Base-by-base conservation (phyloP, 2,329 filamentous ascomycete species). In the Hypomyces perniciosus region DNA sequence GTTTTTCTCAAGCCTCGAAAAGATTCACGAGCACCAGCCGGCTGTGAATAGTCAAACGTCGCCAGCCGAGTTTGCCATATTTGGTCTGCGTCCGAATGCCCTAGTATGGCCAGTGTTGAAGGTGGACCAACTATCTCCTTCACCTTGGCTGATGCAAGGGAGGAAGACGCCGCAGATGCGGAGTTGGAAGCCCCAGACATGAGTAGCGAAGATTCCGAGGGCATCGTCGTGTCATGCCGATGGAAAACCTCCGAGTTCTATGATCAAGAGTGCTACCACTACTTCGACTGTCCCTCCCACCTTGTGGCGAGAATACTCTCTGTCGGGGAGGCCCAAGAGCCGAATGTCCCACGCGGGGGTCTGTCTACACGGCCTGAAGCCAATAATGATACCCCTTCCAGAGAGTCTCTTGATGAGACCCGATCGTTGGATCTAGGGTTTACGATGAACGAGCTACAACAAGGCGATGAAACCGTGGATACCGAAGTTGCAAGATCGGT, bases 271-370 rank as follows among this genome's bases (percentile, higher is more conserved):
- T 76, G 74, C 58, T 67, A 68, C 8, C 69, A 68, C 43, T 78
- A 68, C 59, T 69, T 75, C 51, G 76, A 78, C 62, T 77, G 75
- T 40, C 75, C 75, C 31, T 70, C 72, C 4, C 75, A 78, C 51
- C 54, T 65, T 13, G 57, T 74, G 42, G 70, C 71, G 57, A 68
- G 75, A 46, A 59, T 57, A 29, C 52, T 66, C 20, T 68, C 68
- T 35, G 51, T 57, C 27, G 61, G 63, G 52, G 56, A 59, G 34
- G 56, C 57, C 9, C 57, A 56, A 6, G 48, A 52, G 39, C 44
- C 40, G 37, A 52, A 44, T 42, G 44, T 50, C 8, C 13, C 55
- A 51, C 40, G 42, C 33, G 44, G 34, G 26, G 48, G 47, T 49
- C 47, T 52, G 37, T 37, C 48, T 33, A 38, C 39, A 27, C 34